Evolutionary conservation across 306 rosid species (phyloP), one percentile per base, ranked within the genome.

Genomic region (Erythrophleum fordii): DNA sequence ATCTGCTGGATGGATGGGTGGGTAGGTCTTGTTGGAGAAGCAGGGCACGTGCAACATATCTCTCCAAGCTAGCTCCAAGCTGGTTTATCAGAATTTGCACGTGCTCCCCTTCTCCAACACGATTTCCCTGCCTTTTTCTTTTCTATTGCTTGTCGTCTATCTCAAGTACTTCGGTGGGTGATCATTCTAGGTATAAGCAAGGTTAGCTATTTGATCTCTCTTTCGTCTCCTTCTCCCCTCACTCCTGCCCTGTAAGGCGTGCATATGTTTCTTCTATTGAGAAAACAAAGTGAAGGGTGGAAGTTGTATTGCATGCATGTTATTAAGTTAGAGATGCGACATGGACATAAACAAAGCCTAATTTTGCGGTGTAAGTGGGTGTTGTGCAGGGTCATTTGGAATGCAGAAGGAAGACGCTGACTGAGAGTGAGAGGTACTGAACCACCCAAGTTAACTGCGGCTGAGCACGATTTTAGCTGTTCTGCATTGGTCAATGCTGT

Each of bases 41-140:
- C 97, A 92, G 98, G 98, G 97, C 98, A 92, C 97, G 97, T 94
- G 98, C 97, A 92, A 73, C 45, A 5, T 64, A 25, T 18, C 61
- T 29, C 31, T 51, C 73, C n/a, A 42, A 10, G 23, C 59, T 69
- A 23, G 11, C 0, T 26, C 20, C 20, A 11, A 49, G 76, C 45
- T 25, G 61, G 70, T 70, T 52, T 52, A 5, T 69, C 23, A 35
- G 48, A 76, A 45, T 59, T 83, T 94, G 95, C 98, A 91, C 97
- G 97, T 92, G 98, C 93, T 94, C 97, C 84, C 87, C 94, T 92
- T 88, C 92, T 92, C 98, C 98, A 94, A 87, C 97, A 78, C 75
- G 96, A 79, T 82, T 67, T 90, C 64, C 93, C 88, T 75, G 58
- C 89, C 94, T 64, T 75, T 59, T 72, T 84, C n/a, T 62, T 60